Percentiles rank a stretch among this genome's conserved stretches.
phyloP scores from a whole-genome alignment of 805 yeast genomes.

The Pichia deserticola region DNA sequence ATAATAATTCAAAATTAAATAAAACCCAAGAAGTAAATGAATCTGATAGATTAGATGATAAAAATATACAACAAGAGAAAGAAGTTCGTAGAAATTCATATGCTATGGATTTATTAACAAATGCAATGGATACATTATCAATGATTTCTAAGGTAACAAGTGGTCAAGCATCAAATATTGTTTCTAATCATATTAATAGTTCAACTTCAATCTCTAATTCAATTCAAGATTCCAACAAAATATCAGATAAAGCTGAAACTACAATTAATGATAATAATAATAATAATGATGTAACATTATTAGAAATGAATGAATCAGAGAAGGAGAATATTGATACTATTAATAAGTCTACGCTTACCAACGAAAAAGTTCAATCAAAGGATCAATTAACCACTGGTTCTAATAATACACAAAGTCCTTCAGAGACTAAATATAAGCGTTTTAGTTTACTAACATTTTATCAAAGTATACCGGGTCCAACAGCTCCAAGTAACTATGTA shows the following conservation, averaged over 20 bases:
- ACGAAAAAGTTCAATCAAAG: not conserved
- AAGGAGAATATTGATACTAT: slow-evolving; percentile 3
- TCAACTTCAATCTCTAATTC: no score
- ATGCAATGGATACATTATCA: slow-evolving; percentile 23
- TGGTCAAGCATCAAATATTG: not conserved
- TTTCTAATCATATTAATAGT: no score
- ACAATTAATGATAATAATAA: not conserved
- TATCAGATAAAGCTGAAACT: not conserved
- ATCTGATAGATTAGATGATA: not conserved
- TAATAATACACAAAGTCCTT: slow-evolving; percentile 1
- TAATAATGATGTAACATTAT: not conserved
- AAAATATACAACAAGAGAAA: not conserved
- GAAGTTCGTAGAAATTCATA: slow-evolving; percentile 17
- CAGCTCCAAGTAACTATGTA: slow-evolving; percentile 6
- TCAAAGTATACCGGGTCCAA: slow-evolving; percentile 12
- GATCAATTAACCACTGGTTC: not conserved
- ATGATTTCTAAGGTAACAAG: slow-evolving; percentile 1
- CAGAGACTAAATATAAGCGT: slow-evolving; percentile 22
- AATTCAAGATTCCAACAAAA: not conserved
- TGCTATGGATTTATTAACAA: slow-evolving; percentile 27
- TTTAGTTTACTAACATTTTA: slow-evolving; percentile 29
- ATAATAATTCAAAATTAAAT: slow-evolving; percentile 17
- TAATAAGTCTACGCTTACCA: not conserved
- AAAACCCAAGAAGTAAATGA: not conserved
- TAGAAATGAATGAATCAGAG: slow-evolving; percentile 1